These are phyloP conservation scores for Crithidia bombi DNA, from an alignment of 208 protist species.

Conservation along the genomic window DNA sequence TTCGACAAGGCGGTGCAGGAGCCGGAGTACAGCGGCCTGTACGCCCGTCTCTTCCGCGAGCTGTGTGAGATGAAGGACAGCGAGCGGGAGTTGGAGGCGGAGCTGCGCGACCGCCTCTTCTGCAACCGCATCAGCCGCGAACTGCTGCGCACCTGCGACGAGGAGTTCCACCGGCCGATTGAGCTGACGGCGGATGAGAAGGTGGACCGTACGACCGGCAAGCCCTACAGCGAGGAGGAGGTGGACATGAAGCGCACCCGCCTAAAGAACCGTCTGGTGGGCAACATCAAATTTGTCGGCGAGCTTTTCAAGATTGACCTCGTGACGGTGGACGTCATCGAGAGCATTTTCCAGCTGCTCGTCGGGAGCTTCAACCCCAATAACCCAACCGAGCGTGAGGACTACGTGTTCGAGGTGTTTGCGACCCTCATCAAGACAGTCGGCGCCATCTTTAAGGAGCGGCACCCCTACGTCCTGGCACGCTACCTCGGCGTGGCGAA, in stretches of 20 bases:
- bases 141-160: constrained; percentile 66
- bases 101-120: constrained; percentile 62
- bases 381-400: constrained; percentile 52
- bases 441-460: constrained; percentile 40
- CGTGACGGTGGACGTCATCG: constrained; percentile 64
- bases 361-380: constrained; percentile 61
- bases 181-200: constrained; percentile 72
- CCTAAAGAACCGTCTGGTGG: constrained; percentile 78
- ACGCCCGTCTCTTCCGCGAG: constrained; percentile 72
- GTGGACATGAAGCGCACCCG: constrained; percentile 67
- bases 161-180: constrained; percentile 71
- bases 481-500: constrained; percentile 67
- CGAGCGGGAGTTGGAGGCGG: constrained; percentile 53
- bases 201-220: constrained; percentile 72
- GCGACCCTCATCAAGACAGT: constrained; percentile 62
- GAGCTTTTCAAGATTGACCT: constrained; percentile 83
- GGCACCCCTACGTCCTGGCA: constrained; percentile 42
- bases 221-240: constrained; percentile 67
- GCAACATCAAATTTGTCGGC: constrained; percentile 87
- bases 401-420: constrained; percentile 86
- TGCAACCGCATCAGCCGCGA: constrained; percentile 64
- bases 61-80: constrained; percentile 68
- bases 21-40: constrained; percentile 78
- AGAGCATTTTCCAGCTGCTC: constrained; percentile 66
- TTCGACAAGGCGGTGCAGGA: constrained; percentile 90